These are phyloP conservation scores for Cryoendolithus antarcticus DNA, from an alignment of 2,329 filamentous ascomycete genomes.

Conservation along the genomic window DNA sequence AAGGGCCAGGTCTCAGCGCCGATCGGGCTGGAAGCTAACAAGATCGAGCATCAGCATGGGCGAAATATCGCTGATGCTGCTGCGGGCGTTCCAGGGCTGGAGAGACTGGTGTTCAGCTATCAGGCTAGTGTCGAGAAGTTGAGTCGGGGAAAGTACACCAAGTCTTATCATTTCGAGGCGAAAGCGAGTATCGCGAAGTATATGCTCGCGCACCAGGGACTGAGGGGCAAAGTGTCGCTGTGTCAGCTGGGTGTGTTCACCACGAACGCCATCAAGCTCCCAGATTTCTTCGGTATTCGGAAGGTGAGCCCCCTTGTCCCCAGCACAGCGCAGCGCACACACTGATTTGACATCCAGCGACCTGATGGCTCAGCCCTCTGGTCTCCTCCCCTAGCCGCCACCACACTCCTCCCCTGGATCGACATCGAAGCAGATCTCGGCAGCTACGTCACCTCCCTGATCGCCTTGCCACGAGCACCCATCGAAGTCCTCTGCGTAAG, in stretches of 20 bases:
- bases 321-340: no score
- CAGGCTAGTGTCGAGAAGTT: constrained; percentile 23
- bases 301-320: constrained; percentile 9
- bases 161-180: constrained; percentile 31
- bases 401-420: constrained; percentile 3
- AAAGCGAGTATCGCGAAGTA: constrained; percentile 23
- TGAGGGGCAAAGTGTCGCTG: constrained; percentile 8
- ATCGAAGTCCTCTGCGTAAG: constrained; percentile 2
- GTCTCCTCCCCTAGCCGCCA: neutral
- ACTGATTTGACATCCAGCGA: neutral
- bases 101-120: constrained; percentile 28
- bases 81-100: constrained; percentile 14
- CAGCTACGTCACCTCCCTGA: constrained; percentile 5
- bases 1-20: constrained; percentile 3
- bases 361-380: constrained; percentile 1
- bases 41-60: constrained; percentile 40
- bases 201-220: constrained; percentile 1
- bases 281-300: constrained; percentile 8
- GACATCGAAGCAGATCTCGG: constrained; percentile 6
- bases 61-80: constrained; percentile 45
- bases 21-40: constrained; percentile 31
- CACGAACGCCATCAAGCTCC: constrained; percentile 2
- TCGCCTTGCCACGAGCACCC: constrained; percentile 4
- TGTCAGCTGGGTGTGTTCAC: constrained; percentile 6
- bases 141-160: constrained; percentile 29